Evolutionary conservation across 1,284 basidiomycete species (phyloP).

Genomic region (Inonotus hispidus): DNA sequence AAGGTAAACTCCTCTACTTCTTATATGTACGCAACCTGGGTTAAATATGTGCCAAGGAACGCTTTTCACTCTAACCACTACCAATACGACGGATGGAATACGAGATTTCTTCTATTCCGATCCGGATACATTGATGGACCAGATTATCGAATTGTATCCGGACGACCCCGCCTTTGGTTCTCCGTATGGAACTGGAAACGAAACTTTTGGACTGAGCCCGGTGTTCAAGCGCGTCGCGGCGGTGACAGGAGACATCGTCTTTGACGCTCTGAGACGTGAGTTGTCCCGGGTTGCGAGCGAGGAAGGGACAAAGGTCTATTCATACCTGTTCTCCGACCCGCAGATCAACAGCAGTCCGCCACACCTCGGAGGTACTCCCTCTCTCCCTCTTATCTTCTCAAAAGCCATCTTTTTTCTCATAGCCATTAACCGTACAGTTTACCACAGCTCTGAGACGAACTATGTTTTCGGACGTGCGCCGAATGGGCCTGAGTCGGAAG

Average conservation of each 20-base stretch:
- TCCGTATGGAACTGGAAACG: conserved; percentile 45
- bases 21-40: background rate
- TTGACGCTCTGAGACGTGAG: conserved; percentile 37
- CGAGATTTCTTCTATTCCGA: conserved; percentile 26
- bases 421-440: conserved; percentile 27
- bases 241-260: conserved; percentile 36
- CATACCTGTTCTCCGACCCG: conserved; percentile 45
- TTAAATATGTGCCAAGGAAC: conserved; percentile 30
- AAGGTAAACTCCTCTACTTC: conserved; percentile 30
- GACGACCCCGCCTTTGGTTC: conserved; percentile 43
- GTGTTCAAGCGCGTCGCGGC: conserved; percentile 42
- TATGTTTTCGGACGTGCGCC: conserved; percentile 35
- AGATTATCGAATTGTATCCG: conserved; percentile 42
- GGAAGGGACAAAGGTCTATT: conserved; percentile 38
- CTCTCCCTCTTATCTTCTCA: background rate
- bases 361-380: background rate
- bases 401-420: background rate
- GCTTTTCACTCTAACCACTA: conserved; percentile 28
- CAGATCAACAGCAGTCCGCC: conserved; percentile 30
- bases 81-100: conserved; percentile 30
- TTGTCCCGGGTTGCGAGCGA: conserved; percentile 36
- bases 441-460: conserved; percentile 35
- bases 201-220: conserved; percentile 41
- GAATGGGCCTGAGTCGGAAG: conserved; percentile 25
- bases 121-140: conserved; percentile 27